Evolutionary conservation across 2,329 filamentous ascomycete genomes (phyloP).

Genomic region (Trichoderma sp.): DNA sequence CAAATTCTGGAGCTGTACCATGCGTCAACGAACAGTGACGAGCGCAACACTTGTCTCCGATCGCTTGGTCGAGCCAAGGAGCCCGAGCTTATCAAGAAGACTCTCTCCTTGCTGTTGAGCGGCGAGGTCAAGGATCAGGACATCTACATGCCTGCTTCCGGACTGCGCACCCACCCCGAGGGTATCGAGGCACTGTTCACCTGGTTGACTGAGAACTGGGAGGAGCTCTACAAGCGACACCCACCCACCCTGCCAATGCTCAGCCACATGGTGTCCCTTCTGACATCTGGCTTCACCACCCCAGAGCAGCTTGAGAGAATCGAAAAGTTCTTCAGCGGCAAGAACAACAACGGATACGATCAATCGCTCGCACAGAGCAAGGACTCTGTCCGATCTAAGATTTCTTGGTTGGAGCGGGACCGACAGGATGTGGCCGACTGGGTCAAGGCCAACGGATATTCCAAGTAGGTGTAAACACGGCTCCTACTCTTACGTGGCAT

Average conservation of each 20-base stretch:
- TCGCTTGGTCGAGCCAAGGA: slow-evolving; percentile 78
- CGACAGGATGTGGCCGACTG: slow-evolving; percentile 35
- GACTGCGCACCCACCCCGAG: slow-evolving; percentile 74
- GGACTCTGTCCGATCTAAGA: slow-evolving; percentile 82
- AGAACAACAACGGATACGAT: slow-evolving; percentile 84
- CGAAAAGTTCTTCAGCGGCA: slow-evolving; percentile 77
- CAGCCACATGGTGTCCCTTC: slow-evolving; percentile 79
- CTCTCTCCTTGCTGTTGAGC: slow-evolving; percentile 73
- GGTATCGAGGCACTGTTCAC: slow-evolving; percentile 80
- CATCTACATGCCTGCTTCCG: slow-evolving; percentile 84
- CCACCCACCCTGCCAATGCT: slow-evolving; percentile 88
- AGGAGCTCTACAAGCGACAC: slow-evolving; percentile 76
- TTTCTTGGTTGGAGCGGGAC: slow-evolving; percentile 37
- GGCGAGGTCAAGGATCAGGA: slow-evolving; percentile 92
- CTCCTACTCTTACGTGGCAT: not conserved
- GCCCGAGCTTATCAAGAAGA: slow-evolving; percentile 79
- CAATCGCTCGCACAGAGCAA: slow-evolving; percentile 87
- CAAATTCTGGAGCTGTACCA: slow-evolving; percentile 75
- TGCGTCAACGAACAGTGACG: slow-evolving; percentile 70
- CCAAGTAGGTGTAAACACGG: slow-evolving; percentile 9
- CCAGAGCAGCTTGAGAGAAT: slow-evolving; percentile 75
- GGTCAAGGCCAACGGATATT: slow-evolving; percentile 36
- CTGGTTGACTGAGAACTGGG: slow-evolving; percentile 90
- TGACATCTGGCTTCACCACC: slow-evolving; percentile 78
- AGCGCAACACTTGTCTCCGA: slow-evolving; percentile 89